Evolutionary conservation across 371 early-diverging fungal genomes (phyloP).

Genomic region (Mucor circinelloides): DNA sequence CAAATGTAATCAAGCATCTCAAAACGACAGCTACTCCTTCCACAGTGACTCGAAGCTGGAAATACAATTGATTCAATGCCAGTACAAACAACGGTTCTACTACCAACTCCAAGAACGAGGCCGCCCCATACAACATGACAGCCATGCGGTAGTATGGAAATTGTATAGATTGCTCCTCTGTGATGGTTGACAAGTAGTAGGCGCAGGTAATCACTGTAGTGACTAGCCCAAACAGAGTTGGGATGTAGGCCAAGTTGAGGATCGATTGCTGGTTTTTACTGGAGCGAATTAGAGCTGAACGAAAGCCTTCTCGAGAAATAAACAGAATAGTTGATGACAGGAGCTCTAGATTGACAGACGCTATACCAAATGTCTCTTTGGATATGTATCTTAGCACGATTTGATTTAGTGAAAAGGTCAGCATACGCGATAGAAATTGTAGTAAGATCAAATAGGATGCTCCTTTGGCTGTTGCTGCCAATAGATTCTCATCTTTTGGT

Average conservation of each 20-base stretch:
- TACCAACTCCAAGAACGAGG: constrained; percentile 75
- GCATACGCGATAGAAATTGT: constrained; percentile 77
- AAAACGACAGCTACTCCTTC: constrained; percentile 82
- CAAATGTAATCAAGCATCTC: constrained; percentile 73
- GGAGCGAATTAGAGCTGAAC: constrained; percentile 77
- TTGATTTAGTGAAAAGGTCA: constrained; percentile 83
- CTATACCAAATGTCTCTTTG: constrained; percentile 80
- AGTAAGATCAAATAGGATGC: constrained; percentile 78
- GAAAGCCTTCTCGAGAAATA: constrained; percentile 88
- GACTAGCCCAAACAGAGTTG: constrained; percentile 63
- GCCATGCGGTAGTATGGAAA: constrained; percentile 54
- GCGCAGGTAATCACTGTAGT: constrained; percentile 54
- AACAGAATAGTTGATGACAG: constrained; percentile 86
- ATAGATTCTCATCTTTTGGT: constrained; percentile 16
- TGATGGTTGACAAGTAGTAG: constrained; percentile 52
- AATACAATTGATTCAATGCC: constrained; percentile 71
- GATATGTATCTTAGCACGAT: constrained; percentile 69
- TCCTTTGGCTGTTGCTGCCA: constrained; percentile 64
- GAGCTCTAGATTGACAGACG: constrained; percentile 85
- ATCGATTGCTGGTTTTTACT: constrained; percentile 57
- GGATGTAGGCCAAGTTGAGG: constrained; percentile 79
- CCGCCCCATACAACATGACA: constrained; percentile 66
- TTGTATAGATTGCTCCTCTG: constrained; percentile 24
- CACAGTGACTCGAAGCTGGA: constrained; percentile 75
- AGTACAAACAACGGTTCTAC: constrained; percentile 87